Conservation (phyloP, 2,329 filamentous ascomycete species). For the Xylariaceae sp. region DNA sequence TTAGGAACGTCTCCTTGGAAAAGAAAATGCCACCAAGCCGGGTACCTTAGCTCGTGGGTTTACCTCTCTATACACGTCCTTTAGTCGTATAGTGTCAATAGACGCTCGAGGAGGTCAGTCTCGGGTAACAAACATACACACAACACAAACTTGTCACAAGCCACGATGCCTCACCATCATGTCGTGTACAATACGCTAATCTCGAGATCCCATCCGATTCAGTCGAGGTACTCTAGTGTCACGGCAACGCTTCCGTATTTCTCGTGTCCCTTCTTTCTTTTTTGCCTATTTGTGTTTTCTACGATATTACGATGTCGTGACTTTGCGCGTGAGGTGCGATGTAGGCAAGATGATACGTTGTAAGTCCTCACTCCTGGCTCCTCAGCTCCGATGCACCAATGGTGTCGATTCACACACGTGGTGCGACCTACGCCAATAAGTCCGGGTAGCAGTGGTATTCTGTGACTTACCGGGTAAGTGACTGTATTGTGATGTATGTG, state of each 20-base stretch:
- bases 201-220: conserved; percentile 7
- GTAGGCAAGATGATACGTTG: neutral
- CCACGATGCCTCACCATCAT: neutral
- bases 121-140: neutral
- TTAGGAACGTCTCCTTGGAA: conserved; percentile 1
- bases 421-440: too few relatives aligned
- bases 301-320: neutral
- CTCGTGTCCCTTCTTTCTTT: neutral
- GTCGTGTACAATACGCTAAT: neutral
- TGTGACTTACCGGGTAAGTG: neutral
- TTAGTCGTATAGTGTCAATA: too few relatives aligned
- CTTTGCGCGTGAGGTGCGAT: neutral
- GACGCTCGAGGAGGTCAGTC: too few relatives aligned
- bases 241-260: conserved; percentile 13
- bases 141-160: neutral
- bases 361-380: too few relatives aligned
- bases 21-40: neutral
- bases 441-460: neutral
- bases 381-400: too few relatives aligned
- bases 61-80: neutral
- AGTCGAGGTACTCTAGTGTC: conserved; percentile 13
- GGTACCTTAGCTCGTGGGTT: neutral
- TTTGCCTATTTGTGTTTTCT: neutral
- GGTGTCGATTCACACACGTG: too few relatives aligned
- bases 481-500: too few relatives aligned